Conservation (phyloP, 768 basidiomycete genomes). For the Aureoboletus auriporus region DNA sequence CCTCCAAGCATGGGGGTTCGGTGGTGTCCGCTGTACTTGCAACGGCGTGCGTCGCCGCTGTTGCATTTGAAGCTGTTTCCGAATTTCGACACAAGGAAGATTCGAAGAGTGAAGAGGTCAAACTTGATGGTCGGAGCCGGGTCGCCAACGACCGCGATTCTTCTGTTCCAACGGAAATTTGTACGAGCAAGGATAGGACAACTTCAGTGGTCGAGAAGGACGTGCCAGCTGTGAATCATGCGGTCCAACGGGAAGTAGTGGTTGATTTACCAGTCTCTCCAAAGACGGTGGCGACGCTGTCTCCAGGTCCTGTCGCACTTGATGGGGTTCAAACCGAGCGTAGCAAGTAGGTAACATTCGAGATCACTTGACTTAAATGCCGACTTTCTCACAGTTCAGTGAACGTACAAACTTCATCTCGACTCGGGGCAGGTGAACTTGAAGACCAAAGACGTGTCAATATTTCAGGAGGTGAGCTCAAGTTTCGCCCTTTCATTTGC, state of each 20-base stretch:
- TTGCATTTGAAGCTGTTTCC: constrained; percentile 7
- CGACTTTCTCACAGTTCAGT: constrained; percentile 1
- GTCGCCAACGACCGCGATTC: not conserved
- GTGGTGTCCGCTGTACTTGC: constrained; percentile 10
- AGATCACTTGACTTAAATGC: not conserved
- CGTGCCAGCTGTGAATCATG: not conserved
- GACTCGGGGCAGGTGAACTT: not conserved
- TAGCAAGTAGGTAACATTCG: constrained; percentile 1
- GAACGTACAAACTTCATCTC: not conserved
- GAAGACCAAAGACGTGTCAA: not conserved
- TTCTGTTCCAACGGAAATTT: not conserved
- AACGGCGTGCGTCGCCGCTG: constrained; percentile 8
- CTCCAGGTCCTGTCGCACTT: not conserved
- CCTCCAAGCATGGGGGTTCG: constrained; percentile 8
- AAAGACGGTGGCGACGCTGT: not conserved
- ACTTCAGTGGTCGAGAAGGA: not conserved
- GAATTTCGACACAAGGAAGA: constrained; percentile 5
- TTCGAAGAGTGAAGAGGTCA: not conserved
- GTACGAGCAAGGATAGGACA: not conserved
- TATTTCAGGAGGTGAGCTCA: not conserved
- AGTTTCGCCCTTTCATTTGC: not conserved
- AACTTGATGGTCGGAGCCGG: not conserved
- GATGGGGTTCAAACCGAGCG: not conserved
- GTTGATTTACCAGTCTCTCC: not conserved
- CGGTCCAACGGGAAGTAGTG: not conserved